These are phyloP conservation scores for Lanmaoa pseudosensibilis DNA, from an alignment of 768 basidiomycete genomes.

Conservation along the genomic window DNA sequence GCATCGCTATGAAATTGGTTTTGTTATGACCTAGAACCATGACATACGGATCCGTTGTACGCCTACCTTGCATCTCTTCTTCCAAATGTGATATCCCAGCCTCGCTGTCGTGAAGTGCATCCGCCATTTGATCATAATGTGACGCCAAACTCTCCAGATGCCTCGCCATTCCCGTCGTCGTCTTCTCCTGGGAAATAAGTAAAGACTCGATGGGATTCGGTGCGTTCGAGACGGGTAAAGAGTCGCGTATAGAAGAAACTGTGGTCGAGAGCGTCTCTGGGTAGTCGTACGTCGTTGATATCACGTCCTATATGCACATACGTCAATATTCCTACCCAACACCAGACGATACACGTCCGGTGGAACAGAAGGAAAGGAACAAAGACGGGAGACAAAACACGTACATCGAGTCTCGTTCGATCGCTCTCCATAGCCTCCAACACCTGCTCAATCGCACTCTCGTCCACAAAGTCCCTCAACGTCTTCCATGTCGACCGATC, in stretches of 20 bases:
- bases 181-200: constrained; percentile 48
- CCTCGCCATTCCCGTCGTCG: constrained; percentile 65
- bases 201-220: constrained; percentile 47
- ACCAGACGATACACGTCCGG: background rate
- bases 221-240: constrained; percentile 43
- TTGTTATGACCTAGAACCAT: background rate
- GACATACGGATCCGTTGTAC: background rate
- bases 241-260: constrained; percentile 54
- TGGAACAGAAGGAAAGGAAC: background rate
- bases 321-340: background rate
- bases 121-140: constrained; percentile 78
- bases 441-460: constrained; percentile 75
- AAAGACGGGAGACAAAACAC: constrained; percentile 23
- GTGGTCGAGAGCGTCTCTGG: constrained; percentile 60
- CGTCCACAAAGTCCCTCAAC: constrained; percentile 82
- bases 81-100: constrained; percentile 65
- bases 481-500: constrained; percentile 76
- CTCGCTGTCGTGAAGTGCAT: constrained; percentile 65
- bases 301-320: constrained; percentile 46
- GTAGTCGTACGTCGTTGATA: constrained; percentile 65
- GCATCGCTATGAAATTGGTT: constrained; percentile 55
- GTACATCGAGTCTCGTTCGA: constrained; percentile 63
- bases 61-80: constrained; percentile 65
- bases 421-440: constrained; percentile 74
- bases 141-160: constrained; percentile 69